A percentile compares a stretch with the other conserved stretches of the same genome.
phyloP scores from a whole-genome alignment of 2,329 filamentous ascomycete species.

The Claviceps paspali region DNA sequence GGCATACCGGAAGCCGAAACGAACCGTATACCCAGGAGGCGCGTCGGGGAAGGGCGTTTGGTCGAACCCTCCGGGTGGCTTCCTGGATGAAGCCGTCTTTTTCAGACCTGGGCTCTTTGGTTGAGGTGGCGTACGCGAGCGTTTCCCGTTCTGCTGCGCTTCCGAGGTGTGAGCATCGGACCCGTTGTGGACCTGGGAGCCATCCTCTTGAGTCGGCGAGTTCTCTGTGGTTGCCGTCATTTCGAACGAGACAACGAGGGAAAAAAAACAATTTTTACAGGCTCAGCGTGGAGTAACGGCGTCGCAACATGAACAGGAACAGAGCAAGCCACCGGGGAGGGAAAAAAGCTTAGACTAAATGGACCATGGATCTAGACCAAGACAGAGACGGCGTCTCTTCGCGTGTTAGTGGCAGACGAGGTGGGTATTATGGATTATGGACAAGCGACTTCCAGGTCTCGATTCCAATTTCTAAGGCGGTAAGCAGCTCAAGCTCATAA shows the following conservation, averaged over 20 bases:
- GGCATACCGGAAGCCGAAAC: slow-evolving; percentile 71
- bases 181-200: neutral
- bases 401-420: no score
- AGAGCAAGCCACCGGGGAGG: no score
- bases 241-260: neutral
- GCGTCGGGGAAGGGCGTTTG: slow-evolving; percentile 59
- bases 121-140: neutral
- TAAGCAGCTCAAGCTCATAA: no score
- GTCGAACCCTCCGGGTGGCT: slow-evolving; percentile 66
- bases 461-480: no score
- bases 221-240: slow-evolving; percentile 2
- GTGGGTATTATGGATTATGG: no score
- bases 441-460: no score
- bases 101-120: slow-evolving; percentile 9
- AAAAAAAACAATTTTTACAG: neutral
- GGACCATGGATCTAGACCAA: no score
- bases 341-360: no score
- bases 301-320: no score
- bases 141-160: neutral
- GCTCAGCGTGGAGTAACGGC: neutral
- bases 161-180: neutral
- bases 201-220: neutral
- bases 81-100: slow-evolving; percentile 13
- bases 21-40: slow-evolving; percentile 67
- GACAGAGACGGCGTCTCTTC: no score